Evolutionary conservation across 306 rosid species (phyloP), one percentile per base, ranked within the genome.

Genomic region (Quillaja saponaria): DNA sequence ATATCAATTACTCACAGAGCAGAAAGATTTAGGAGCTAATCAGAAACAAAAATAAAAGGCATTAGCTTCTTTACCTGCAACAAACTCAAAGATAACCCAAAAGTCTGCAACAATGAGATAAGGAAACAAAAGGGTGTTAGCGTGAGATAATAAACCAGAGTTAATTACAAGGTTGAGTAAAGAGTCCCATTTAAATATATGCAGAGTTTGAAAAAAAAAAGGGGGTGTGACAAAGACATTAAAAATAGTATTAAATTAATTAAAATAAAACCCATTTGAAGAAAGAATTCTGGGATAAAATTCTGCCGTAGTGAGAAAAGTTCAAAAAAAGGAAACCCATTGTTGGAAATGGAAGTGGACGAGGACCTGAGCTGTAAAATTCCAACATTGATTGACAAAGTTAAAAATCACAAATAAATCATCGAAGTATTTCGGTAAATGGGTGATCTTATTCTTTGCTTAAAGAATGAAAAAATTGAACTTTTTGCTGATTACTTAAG

Each of bases 101-200:
- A 66, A 81, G 61, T 61, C 82, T 72, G 82, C 63, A 71, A 51
- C 35, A 63, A 76, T 3, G 78, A 78, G 82, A 87, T 63, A 71
- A 76, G 78, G 35, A 34, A 53, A 57, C 35, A 42, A 64, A 69
- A 33, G 19, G 60, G 64, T 18, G 80, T 76, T 85, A 69, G 88
- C 96, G 86, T 87, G 77, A 72, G 67, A 49, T 78, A 69, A 51
- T 76, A 79, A 58, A 61, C 63, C 63, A 64, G 5, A 63, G 66
- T 49, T 72, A 65, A 79, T 76, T 71, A 73, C 56, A 76, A 28
- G 67, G 61, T 42, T 69, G 66, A 64, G 66, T 51, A 45, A 57
- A 68, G 41, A 80, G 55, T 72, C 85, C 68, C 40, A 58, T 35
- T 62, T 59, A 38, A 40, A 51, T 45, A 39, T 56, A n/a, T 7